phyloP scores from a whole-genome alignment of 495 filamentous ascomycete species.

The Astrocystis sublimbata region DNA sequence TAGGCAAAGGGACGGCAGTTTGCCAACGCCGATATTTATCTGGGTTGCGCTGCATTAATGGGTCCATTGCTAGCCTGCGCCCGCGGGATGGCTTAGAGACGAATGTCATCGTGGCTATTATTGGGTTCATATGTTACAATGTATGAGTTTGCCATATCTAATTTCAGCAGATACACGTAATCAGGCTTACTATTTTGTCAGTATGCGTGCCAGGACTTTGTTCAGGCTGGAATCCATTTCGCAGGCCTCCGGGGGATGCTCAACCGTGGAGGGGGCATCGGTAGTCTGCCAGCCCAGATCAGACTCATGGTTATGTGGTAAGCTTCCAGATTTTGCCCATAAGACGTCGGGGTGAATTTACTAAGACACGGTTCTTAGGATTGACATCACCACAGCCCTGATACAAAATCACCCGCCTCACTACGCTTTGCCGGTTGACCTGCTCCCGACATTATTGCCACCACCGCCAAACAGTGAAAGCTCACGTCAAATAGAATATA shows the following conservation, averaged over 20 bases:
- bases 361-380: slow-evolving; percentile 20
- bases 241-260: slow-evolving; percentile 18
- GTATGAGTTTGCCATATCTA: slow-evolving; percentile 17
- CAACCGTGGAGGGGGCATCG: slow-evolving; percentile 10
- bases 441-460: slow-evolving; percentile 18
- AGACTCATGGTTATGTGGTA: slow-evolving; percentile 22
- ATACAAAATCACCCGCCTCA: slow-evolving; percentile 17
- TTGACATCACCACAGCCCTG: slow-evolving; percentile 20
- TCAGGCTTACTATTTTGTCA: slow-evolving; percentile 8
- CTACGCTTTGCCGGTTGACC: slow-evolving; percentile 22
- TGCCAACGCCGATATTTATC: slow-evolving; percentile 13
- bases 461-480: neutral
- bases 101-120: slow-evolving; percentile 15
- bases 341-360: slow-evolving; percentile 10
- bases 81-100: slow-evolving; percentile 9
- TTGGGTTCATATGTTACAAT: slow-evolving; percentile 24
- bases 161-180: neutral
- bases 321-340: slow-evolving; percentile 13
- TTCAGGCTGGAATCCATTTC: slow-evolving; percentile 20
- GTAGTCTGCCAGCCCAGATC: slow-evolving; percentile 14
- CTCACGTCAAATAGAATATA: neutral
- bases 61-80: slow-evolving; percentile 16
- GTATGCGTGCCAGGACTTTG: slow-evolving; percentile 15
- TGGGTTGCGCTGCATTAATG: slow-evolving; percentile 19
- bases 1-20: slow-evolving; percentile 12